These are phyloP conservation scores for Kodamaea kakaduensis DNA, from an alignment of 805 yeast genomes.

Conservation along the genomic window DNA sequence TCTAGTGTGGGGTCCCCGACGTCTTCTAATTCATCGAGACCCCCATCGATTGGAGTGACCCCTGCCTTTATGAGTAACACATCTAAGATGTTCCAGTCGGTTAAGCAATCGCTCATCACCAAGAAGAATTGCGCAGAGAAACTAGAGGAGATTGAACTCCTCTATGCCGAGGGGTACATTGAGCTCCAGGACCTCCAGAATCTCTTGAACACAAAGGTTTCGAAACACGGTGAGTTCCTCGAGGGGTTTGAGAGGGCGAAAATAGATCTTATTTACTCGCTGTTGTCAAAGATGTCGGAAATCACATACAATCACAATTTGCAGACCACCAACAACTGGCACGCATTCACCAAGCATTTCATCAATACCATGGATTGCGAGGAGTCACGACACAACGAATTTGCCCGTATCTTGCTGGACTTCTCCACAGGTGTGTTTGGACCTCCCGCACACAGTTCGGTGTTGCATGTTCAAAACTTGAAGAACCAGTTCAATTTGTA, in stretches of 20 bases:
- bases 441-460: conserved; percentile 29
- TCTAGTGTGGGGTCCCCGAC: too few species aligned
- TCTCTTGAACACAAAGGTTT: conserved; percentile 27
- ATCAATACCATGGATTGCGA: conserved; percentile 17
- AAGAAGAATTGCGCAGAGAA: conserved; percentile 28
- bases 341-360: conserved; percentile 21
- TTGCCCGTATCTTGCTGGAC: conserved; percentile 18
- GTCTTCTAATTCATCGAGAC: conserved; percentile 1
- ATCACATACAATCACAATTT: conserved; percentile 26
- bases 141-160: conserved; percentile 24
- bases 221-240: conserved; percentile 18
- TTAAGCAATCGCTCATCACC: conserved; percentile 26
- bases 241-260: conserved; percentile 35
- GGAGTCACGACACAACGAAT: conserved; percentile 22
- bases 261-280: conserved; percentile 30
- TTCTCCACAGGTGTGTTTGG: conserved; percentile 39
- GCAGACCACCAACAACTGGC: conserved; percentile 22
- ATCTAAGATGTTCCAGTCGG: conserved; percentile 29
- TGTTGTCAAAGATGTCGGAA: conserved; percentile 33
- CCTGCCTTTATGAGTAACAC: conserved; percentile 20
- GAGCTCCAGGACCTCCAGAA: conserved; percentile 29
- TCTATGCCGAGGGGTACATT: conserved; percentile 33
- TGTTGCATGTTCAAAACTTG: conserved; percentile 35
- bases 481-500: conserved; percentile 35
- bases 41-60: conserved; percentile 5